Base-by-base conservation (phyloP, 2,329 filamentous ascomycete species). In the Simplicillium sp. region DNA sequence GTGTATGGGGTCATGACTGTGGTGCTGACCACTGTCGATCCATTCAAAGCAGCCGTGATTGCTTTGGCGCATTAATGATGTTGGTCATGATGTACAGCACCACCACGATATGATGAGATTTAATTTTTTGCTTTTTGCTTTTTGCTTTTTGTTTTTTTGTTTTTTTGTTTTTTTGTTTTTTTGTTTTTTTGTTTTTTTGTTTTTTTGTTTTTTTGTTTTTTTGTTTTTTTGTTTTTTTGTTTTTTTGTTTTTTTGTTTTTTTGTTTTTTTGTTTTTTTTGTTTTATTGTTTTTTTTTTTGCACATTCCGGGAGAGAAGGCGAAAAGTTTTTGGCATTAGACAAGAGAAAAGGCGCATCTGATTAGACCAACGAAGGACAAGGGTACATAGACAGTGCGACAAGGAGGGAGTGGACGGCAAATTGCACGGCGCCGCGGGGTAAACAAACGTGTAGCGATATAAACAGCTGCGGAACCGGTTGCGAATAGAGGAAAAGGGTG, bases 1-100 rank as follows among this genome's bases (percentile, higher is more conserved):
- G 58, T 73, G 5, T 73, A 77, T 48, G 73, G 75, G 0, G 62
- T 74, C 32, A 67, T 70, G 58, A 76, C 71, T 1, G 74, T 79
- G 1, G 64, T 71, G 3, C 67, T 77, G 34, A 70, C 70, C 0
- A 68, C 70, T 2, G 55, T 74, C 1, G 61, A 64, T 4, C 69
- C 68, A 8, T 65, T 74, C 45, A 61, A 59, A 8, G 46, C 47
- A 1, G 60, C 59, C 38, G 48, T 75, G 11, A 44, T 62, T 9
- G 40, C 35, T 13, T 43, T 67, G 34, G 58, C 31, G 20, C 20
- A 9, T 25, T 25, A 25, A 25, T 25, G 6, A 25, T 25, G 20
- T 25, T 25, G 20, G 20, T n/a, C n/a, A n/a, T 6, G 20, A 25
- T 25, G 20, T 25, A 25, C 20, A 25, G 20, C 20, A 25, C 20